Conservation (phyloP, 768 basidiomycete species). For the Leccinum variicolor region DNA sequence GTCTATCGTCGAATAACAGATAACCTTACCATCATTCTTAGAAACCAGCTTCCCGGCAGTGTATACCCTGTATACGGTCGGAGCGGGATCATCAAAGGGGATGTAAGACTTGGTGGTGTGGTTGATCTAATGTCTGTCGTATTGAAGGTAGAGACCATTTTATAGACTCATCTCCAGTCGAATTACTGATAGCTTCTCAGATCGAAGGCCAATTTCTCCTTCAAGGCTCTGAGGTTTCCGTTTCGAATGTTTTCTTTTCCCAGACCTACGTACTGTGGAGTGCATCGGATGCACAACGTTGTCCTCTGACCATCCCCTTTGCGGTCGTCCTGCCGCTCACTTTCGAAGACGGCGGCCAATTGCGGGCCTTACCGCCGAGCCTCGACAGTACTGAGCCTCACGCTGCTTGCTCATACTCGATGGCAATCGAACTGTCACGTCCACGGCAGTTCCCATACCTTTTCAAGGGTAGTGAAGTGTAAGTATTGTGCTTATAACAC, state of each 20-base stretch:
- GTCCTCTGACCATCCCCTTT: constrained; percentile 42
- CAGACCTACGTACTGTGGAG: constrained; percentile 18
- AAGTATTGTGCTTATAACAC: constrained; percentile 5
- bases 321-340: constrained; percentile 42
- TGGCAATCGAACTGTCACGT: constrained; percentile 42
- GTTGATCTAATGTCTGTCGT: constrained; percentile 15
- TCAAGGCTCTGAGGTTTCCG: constrained; percentile 7
- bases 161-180: background rate
- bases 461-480: constrained; percentile 48
- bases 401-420: constrained; percentile 41
- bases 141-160: constrained; percentile 19
- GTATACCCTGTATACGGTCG: constrained; percentile 21
- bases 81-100: constrained; percentile 20
- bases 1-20: constrained; percentile 31
- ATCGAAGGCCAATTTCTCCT: constrained; percentile 25
- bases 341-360: constrained; percentile 36
- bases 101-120: constrained; percentile 16
- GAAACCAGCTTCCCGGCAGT: constrained; percentile 21
- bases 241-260: constrained; percentile 19
- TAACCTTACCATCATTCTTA: constrained; percentile 21
- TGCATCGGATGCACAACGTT: constrained; percentile 13
- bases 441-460: constrained; percentile 40
- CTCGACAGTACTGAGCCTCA: constrained; percentile 29
- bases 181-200: constrained; percentile 7
- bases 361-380: constrained; percentile 47